A percentile compares a stretch with the other conserved stretches of the same genome.
Evolutionary conservation across 805 yeast genomes (phyloP).

Genomic region (Yarrowia sp.): DNA sequence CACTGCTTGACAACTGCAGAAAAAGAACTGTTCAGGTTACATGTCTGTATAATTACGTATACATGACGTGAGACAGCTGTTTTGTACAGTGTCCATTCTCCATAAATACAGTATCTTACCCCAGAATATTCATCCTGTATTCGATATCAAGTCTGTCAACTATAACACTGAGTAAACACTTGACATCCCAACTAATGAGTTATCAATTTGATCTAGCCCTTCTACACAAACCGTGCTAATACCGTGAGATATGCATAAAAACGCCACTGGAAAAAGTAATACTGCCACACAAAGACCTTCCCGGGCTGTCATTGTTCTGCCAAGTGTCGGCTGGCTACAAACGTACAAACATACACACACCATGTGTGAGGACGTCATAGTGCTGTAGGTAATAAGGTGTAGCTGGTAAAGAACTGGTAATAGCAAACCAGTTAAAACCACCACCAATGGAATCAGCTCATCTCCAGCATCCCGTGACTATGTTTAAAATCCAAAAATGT

Average conservation of each 20-base stretch:
- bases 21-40: slow-evolving; percentile 16
- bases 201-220: too few species aligned
- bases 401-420: not conserved
- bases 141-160: too few species aligned
- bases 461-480: not conserved
- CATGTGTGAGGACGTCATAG: not conserved
- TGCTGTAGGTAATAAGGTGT: not conserved
- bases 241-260: too few species aligned
- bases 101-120: not conserved
- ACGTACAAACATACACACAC: not conserved
- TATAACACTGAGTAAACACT: too few species aligned
- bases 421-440: not conserved
- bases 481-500: not conserved
- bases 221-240: too few species aligned
- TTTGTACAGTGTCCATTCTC: not conserved
- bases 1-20: not conserved
- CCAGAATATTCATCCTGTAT: too few species aligned
- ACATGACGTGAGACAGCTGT: not conserved
- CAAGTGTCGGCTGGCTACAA: slow-evolving; percentile 11
- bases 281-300: not conserved
- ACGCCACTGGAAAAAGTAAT: not conserved
- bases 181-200: too few species aligned
- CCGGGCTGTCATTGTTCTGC: not conserved
- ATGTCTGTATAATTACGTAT: not conserved
- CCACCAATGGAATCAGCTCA: not conserved